A percentile compares a stretch with the other conserved stretches of the same genome.
phyloP scores from a whole-genome alignment of 306 rosid genomes.

The apple (Malus domestica) region ASM211411v1 NC_041790.1:635001-635500 shows the following conservation, averaged over 20 bases:
- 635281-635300: background rate
- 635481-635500: background rate
- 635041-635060: conserved; percentile 49
- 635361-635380: background rate
- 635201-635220: background rate
- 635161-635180: background rate
- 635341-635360: background rate
- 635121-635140: conserved; percentile 20
- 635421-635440: background rate
- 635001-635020: conserved; percentile 72
- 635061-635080: conserved; percentile 32
- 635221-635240: background rate
- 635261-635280: background rate
- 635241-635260: background rate
- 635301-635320: background rate
- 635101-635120: conserved; percentile 21
- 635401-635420: background rate
- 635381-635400: background rate
- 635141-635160: background rate
- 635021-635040: conserved; percentile 74
- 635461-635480: too few species aligned
- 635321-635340: too few species aligned
- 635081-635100: conserved; percentile 17
- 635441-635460: background rate
- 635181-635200: background rate